phyloP scores from a whole-genome alignment of 2,329 filamentous ascomycete genomes.

The Amphichorda felina region DNA sequence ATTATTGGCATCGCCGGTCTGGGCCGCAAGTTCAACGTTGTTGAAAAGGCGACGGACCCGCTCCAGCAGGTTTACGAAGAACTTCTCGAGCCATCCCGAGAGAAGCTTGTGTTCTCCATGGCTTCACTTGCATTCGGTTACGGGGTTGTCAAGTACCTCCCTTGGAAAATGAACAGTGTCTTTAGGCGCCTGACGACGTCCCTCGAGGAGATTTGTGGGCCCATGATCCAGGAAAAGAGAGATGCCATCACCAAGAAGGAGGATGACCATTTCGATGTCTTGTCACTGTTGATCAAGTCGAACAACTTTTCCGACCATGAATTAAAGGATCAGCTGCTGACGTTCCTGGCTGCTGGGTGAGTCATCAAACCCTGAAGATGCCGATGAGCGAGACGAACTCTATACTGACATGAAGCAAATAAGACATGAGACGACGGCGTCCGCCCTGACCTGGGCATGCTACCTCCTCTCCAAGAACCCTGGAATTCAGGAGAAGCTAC shows the following conservation, averaged over 20 bases:
- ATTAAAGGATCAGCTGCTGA: conserved; percentile 42
- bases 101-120: conserved; percentile 32
- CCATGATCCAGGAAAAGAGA: conserved; percentile 35
- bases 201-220: conserved; percentile 25
- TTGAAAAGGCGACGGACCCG: conserved; percentile 10
- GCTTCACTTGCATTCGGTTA: conserved; percentile 22
- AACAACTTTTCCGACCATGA: conserved; percentile 38
- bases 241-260: conserved; percentile 29
- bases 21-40: conserved; percentile 37
- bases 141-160: conserved; percentile 24
- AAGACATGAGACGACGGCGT: conserved; percentile 55
- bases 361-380: conserved; percentile 6
- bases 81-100: conserved; percentile 30
- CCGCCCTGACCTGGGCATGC: conserved; percentile 49
- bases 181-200: conserved; percentile 21
- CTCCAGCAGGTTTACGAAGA: conserved; percentile 30
- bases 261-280: conserved; percentile 46
- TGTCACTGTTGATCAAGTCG: conserved; percentile 43
- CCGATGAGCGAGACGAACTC: too few species aligned
- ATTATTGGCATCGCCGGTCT: conserved; percentile 49
- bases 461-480: conserved; percentile 49
- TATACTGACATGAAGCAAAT: too few species aligned
- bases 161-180: conserved; percentile 31
- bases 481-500: conserved; percentile 43
- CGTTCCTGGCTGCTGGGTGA: conserved; percentile 41